Evolutionary conservation across 148 eudicot genomes (phyloP).

Genomic region (Persicaria tinctoria): DNA sequence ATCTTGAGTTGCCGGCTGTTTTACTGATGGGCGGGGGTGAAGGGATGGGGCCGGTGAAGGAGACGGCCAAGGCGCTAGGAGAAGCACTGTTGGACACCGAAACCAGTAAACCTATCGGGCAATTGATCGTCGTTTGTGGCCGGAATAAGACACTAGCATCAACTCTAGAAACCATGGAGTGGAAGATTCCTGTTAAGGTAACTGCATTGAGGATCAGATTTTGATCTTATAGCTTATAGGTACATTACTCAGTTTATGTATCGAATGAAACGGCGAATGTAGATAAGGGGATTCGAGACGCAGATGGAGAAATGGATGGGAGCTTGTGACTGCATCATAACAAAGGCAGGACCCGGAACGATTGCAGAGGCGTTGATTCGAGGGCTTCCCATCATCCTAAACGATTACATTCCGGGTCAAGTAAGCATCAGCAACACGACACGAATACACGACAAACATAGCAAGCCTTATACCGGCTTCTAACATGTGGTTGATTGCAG

Average conservation of each 20-base stretch:
- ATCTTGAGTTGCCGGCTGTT: slow-evolving; percentile 65
- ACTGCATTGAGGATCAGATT: slow-evolving; percentile 4
- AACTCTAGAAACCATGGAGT: slow-evolving; percentile 54
- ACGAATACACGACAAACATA: neutral
- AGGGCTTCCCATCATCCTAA: slow-evolving; percentile 95
- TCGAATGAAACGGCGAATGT: neutral
- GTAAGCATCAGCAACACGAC: slow-evolving; percentile 27
- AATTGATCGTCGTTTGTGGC: slow-evolving; percentile 76
- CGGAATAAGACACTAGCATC: slow-evolving; percentile 63
- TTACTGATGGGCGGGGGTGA: slow-evolving; percentile 97
- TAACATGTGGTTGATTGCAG: slow-evolving; percentile 22
- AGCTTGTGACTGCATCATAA: slow-evolving; percentile 92
- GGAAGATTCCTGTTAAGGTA: slow-evolving; percentile 94
- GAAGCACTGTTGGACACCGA: slow-evolving; percentile 54
- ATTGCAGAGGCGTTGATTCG: slow-evolving; percentile 95
- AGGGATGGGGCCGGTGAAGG: slow-evolving; percentile 96
- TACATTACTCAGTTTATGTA: neutral
- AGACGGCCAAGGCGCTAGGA: slow-evolving; percentile 80
- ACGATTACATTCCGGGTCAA: slow-evolving; percentile 96
- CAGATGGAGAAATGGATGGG: slow-evolving; percentile 99
- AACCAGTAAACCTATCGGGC: slow-evolving; percentile 72
- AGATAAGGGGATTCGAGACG: slow-evolving; percentile 86
- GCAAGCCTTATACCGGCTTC: neutral
- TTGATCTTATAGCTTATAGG: neutral
- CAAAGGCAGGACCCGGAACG: slow-evolving; percentile 98